Percentiles rank a stretch among this genome's conserved stretches.
phyloP scores from a whole-genome alignment of 2,329 filamentous ascomycete species.

The Nigrograna mackinnonii region DNA sequence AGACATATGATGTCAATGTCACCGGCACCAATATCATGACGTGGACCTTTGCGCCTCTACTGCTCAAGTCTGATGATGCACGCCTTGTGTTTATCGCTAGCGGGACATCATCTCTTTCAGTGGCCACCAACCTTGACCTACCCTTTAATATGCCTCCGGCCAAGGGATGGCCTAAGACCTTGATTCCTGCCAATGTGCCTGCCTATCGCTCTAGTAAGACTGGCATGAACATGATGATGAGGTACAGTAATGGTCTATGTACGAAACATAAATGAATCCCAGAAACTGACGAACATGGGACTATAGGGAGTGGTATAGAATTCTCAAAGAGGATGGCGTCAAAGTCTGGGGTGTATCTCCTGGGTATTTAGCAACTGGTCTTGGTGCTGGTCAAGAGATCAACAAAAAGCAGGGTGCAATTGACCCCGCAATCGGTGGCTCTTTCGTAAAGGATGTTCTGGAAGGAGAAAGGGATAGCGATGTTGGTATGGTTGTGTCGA shows the following conservation, averaged over 20 bases:
- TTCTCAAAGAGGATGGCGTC: constrained; percentile 48
- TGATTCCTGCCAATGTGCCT: constrained; percentile 16
- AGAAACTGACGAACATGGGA: no score
- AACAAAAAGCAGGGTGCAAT: constrained; percentile 42
- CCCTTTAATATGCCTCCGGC: constrained; percentile 1
- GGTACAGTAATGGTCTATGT: no score
- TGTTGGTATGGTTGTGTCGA: constrained; percentile 40
- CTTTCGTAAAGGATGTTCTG: constrained; percentile 42
- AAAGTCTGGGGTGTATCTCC: constrained; percentile 54
- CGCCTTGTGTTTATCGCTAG: constrained; percentile 42
- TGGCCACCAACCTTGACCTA: constrained; percentile 21
- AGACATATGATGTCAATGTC: constrained; percentile 39
- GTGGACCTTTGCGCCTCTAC: constrained; percentile 33
- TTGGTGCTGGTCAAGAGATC: constrained; percentile 38
- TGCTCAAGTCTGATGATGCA: constrained; percentile 35
- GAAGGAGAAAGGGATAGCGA: constrained; percentile 45
- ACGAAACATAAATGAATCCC: no score
- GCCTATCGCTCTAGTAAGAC: constrained; percentile 46
- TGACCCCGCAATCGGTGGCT: constrained; percentile 40
- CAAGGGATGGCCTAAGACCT: constrained; percentile 51
- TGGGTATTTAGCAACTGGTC: constrained; percentile 51
- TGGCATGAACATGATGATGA: constrained; percentile 52
- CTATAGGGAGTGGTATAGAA: constrained; percentile 45
- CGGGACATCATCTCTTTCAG: constrained; percentile 43
- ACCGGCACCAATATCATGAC: constrained; percentile 40